Percentiles rank a stretch among this genome's conserved stretches.
phyloP scores from a whole-genome alignment of 306 rosid genomes.

The Begonia loranthoides region DNA sequence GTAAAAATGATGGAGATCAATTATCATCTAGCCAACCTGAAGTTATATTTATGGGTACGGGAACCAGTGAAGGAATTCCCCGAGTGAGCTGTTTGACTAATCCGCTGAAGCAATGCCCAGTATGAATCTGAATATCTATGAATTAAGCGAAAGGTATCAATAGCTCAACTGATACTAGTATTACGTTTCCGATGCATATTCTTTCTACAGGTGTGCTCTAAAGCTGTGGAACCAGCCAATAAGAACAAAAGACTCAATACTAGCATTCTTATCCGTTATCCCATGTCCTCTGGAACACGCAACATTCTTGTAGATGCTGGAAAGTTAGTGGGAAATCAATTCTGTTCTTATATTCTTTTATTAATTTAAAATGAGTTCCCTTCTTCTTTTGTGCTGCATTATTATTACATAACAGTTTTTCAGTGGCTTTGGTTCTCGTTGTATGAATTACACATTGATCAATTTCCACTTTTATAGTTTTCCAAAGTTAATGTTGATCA shows the following conservation, averaged over 20 bases:
- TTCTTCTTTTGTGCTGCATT: too few relatives aligned
- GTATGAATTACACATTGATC: too few relatives aligned
- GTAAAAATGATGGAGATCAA: conserved; percentile 16
- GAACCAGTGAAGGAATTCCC: conserved; percentile 96
- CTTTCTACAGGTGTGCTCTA: conserved; percentile 47
- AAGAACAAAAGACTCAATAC: conserved; percentile 86
- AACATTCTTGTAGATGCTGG: conserved; percentile 86
- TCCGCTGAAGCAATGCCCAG: conserved; percentile 64
- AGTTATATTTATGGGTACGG: conserved; percentile 71
- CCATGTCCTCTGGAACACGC: conserved; percentile 32
- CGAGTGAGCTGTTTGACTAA: conserved; percentile 78
- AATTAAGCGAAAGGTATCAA: too few relatives aligned
- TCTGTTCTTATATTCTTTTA: too few relatives aligned
- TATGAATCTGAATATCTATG: conserved; percentile 7
- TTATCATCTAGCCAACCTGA: conserved; percentile 31
- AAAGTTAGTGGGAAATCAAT: conserved; percentile 38
- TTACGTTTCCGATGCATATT: conserved; percentile 6
- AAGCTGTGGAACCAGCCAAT: conserved; percentile 61
- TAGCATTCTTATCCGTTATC: conserved; percentile 60
- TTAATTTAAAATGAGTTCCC: background rate
- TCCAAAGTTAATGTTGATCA: too few relatives aligned
- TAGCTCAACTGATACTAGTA: too few relatives aligned
- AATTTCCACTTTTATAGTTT: too few relatives aligned
- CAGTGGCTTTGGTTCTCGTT: too few relatives aligned
- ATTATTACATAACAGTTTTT: too few relatives aligned